Evolutionary conservation across 495 filamentous ascomycete species (phyloP).

Genomic region (Chaetomidium leptoderma): DNA sequence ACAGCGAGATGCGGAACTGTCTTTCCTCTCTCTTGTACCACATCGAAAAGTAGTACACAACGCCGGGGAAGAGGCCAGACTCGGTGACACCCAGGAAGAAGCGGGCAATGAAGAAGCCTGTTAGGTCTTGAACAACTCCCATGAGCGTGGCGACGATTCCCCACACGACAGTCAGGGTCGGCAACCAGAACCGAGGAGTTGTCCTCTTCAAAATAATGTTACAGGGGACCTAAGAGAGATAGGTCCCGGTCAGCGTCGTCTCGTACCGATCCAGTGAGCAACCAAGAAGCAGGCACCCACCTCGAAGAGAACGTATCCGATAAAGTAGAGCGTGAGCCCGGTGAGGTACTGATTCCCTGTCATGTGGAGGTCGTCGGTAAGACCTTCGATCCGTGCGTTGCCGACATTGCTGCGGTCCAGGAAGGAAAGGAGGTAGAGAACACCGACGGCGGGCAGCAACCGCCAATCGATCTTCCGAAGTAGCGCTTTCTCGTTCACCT

Average conservation of each 20-base stretch:
- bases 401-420: conserved; percentile 68
- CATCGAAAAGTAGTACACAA: conserved; percentile 80
- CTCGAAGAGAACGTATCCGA: conserved; percentile 63
- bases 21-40: conserved; percentile 72
- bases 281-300: conserved; percentile 14
- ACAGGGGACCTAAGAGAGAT: conserved; percentile 52
- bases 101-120: conserved; percentile 59
- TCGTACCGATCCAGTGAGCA: too few species aligned
- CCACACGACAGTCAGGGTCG: conserved; percentile 41
- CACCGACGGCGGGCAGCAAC: conserved; percentile 61
- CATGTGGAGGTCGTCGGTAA: conserved; percentile 60
- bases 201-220: conserved; percentile 71
- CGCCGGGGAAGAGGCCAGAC: conserved; percentile 63
- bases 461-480: conserved; percentile 62
- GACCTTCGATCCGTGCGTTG: conserved; percentile 57
- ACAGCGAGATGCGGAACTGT: conserved; percentile 68
- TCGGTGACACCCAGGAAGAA: conserved; percentile 57
- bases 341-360: conserved; percentile 69
- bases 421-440: conserved; percentile 70
- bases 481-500: conserved; percentile 57
- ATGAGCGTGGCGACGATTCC: conserved; percentile 68
- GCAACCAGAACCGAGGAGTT: conserved; percentile 57
- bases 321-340: conserved; percentile 68
- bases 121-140: conserved; percentile 61
- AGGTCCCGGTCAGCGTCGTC: conserved; percentile 2